Percentiles rank a stretch among this genome's conserved stretches.
Evolutionary conservation across 495 filamentous ascomycete species (phyloP).

Genomic region (Penicillium psychrofluorescens): DNA sequence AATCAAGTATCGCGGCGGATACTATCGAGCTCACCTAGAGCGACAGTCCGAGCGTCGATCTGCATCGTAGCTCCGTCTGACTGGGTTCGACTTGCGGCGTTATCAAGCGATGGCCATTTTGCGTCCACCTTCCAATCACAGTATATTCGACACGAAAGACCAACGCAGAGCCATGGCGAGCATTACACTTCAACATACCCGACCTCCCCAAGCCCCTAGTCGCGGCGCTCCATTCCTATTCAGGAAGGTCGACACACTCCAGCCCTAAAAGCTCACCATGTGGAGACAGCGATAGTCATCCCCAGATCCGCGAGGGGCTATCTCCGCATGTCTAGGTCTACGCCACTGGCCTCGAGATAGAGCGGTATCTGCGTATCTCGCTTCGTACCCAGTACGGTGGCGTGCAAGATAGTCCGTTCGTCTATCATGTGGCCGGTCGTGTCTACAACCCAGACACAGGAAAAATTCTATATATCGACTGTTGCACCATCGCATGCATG

Average conservation of each 20-base stretch:
- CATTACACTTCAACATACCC: too few species aligned
- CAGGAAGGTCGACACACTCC: slow-evolving; percentile 8
- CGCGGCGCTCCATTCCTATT: neutral
- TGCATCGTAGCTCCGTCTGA: too few species aligned
- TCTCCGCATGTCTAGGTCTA: too few species aligned
- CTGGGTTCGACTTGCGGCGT: too few species aligned
- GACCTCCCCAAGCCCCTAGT: too few species aligned
- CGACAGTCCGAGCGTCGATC: too few species aligned
- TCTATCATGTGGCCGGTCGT: slow-evolving; percentile 5
- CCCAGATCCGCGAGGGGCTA: neutral
- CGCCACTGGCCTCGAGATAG: too few species aligned
- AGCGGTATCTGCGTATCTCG: too few species aligned
- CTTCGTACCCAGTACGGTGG: neutral
- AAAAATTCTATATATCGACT: neutral
- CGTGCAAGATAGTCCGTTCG: neutral
- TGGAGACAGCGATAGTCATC: neutral
- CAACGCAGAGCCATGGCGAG: too few species aligned
- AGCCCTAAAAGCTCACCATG: neutral
- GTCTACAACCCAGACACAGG: neutral
- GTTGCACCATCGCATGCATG: neutral
- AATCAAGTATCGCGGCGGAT: too few species aligned
- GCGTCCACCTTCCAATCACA: slow-evolving; percentile 4
- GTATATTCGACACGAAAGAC: neutral
- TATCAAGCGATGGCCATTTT: neutral
- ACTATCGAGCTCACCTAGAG: too few species aligned